These are phyloP conservation scores for Colletotrichum eremochloae DNA, from an alignment of 2,329 filamentous ascomycete genomes.

Conservation along the genomic window DNA sequence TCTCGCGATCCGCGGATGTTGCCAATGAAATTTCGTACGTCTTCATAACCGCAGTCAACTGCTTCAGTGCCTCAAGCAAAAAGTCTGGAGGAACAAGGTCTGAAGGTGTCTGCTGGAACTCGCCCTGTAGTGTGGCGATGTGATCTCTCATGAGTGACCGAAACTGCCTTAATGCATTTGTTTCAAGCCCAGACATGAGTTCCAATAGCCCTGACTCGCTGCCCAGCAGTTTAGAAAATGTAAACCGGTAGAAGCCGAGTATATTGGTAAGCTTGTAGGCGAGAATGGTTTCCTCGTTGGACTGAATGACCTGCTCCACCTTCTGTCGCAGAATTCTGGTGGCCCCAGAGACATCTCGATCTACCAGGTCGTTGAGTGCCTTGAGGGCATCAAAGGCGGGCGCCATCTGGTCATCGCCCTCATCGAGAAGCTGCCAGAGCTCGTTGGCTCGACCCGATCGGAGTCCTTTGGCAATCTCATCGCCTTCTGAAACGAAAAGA, in stretches of 20 bases:
- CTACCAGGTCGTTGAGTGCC: constrained; percentile 87
- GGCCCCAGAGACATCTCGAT: constrained; percentile 85
- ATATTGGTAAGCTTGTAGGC: constrained; percentile 93
- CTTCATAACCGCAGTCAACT: constrained; percentile 82
- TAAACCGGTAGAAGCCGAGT: constrained; percentile 88
- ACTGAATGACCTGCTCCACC: constrained; percentile 91
- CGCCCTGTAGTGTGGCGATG: constrained; percentile 78
- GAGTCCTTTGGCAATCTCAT: constrained; percentile 87
- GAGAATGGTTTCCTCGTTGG: constrained; percentile 89
- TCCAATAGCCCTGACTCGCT: constrained; percentile 77
- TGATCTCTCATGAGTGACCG: constrained; percentile 84
- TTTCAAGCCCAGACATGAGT: constrained; percentile 76
- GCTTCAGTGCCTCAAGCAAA: constrained; percentile 82
- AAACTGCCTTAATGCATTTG: constrained; percentile 86
- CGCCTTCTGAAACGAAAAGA: constrained; percentile 90
- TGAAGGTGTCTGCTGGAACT: constrained; percentile 77
- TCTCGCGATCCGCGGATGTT: constrained; percentile 68
- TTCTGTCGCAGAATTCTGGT: constrained; percentile 88
- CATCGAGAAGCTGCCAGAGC: constrained; percentile 79
- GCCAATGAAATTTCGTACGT: constrained; percentile 88
- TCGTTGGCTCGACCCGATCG: constrained; percentile 85
- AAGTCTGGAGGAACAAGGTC: constrained; percentile 86
- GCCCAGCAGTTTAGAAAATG: constrained; percentile 85
- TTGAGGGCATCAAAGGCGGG: constrained; percentile 82
- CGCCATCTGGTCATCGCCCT: constrained; percentile 66